Evolutionary conservation across 371 early-diverging fungal genomes (phyloP).

Genomic region (Saksenaea vasiformis): DNA sequence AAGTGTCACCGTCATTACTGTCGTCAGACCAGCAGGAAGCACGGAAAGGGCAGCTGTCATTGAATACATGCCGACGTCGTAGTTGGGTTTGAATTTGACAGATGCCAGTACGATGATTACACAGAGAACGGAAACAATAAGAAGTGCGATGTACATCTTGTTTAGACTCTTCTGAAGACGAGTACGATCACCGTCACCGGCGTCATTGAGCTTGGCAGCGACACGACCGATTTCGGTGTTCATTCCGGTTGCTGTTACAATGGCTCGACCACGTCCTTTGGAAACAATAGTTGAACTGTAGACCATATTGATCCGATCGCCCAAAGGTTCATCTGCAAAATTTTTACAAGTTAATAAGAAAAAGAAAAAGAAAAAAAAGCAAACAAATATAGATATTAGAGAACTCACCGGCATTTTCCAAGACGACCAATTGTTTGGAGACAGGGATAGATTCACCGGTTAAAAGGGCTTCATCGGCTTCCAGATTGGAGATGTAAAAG

Average conservation of each 20-base stretch:
- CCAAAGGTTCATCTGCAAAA: conserved; percentile 32
- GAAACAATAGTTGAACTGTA: conserved; percentile 54
- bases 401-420: conserved; percentile 22
- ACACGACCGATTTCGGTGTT: conserved; percentile 88
- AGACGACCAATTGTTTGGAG: conserved; percentile 47
- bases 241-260: conserved; percentile 81
- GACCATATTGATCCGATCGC: conserved; percentile 66
- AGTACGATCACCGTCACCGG: conserved; percentile 62
- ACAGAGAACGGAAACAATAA: conserved; percentile 41
- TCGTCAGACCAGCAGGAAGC: conserved; percentile 96
- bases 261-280: conserved; percentile 50
- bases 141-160: conserved; percentile 68
- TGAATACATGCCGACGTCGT: conserved; percentile 27
- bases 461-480: conserved; percentile 82
- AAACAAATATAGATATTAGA: background rate
- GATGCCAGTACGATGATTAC: conserved; percentile 46
- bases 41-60: conserved; percentile 82
- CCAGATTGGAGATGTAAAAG: conserved; percentile 75
- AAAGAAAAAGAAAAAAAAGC: background rate
- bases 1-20: conserved; percentile 88
- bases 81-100: conserved; percentile 27
- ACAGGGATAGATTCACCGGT: conserved; percentile 84
- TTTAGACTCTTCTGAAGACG: conserved; percentile 75
- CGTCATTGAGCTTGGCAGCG: conserved; percentile 72
- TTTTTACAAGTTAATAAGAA: too few species aligned